phyloP scores from a whole-genome alignment of 108 stramenopile genomes.

The Epithemia pelagica region DNA sequence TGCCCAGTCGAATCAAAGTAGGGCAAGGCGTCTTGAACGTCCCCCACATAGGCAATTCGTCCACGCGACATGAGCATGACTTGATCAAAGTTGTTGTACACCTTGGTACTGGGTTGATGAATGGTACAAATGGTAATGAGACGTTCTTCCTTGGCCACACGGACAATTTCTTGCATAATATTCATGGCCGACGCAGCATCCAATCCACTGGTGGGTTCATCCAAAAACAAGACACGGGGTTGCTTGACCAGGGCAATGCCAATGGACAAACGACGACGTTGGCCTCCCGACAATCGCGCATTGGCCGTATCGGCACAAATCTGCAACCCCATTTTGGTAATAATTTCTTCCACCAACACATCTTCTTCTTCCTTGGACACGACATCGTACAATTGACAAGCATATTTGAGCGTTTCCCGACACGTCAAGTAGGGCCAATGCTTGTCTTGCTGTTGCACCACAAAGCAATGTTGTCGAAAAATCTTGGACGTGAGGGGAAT shows the following conservation, averaged over 20 bases:
- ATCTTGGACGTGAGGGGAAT: conserved; percentile 14
- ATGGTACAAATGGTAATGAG: conserved; percentile 44
- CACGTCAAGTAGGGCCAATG: conserved; percentile 33
- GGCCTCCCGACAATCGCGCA: conserved; percentile 19
- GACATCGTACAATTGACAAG: conserved; percentile 18
- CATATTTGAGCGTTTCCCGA: conserved; percentile 21
- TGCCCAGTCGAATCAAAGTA: conserved; percentile 22
- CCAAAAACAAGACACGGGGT: conserved; percentile 83
- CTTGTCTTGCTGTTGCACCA: conserved; percentile 25
- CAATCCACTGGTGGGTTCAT: conserved; percentile 81
- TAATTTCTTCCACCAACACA: conserved; percentile 16
- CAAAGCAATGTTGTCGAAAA: conserved; percentile 20
- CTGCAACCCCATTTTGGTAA: conserved; percentile 20
- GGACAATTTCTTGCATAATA: conserved; percentile 19
- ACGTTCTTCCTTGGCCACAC: conserved; percentile 40
- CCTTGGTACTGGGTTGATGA: conserved; percentile 52
- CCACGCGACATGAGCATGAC: conserved; percentile 49
- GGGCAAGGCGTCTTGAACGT: conserved; percentile 10
- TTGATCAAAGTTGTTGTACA: conserved; percentile 43
- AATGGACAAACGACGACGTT: conserved; percentile 29
- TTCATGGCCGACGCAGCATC: conserved; percentile 24
- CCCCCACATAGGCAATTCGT: conserved; percentile 12
- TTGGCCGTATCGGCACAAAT: conserved; percentile 16
- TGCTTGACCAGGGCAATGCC: conserved; percentile 83
- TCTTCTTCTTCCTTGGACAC: not conserved